These are phyloP conservation scores for Eustoma russellianum DNA, from an alignment of 257 asterid species.

Conservation along the genomic window DNA sequence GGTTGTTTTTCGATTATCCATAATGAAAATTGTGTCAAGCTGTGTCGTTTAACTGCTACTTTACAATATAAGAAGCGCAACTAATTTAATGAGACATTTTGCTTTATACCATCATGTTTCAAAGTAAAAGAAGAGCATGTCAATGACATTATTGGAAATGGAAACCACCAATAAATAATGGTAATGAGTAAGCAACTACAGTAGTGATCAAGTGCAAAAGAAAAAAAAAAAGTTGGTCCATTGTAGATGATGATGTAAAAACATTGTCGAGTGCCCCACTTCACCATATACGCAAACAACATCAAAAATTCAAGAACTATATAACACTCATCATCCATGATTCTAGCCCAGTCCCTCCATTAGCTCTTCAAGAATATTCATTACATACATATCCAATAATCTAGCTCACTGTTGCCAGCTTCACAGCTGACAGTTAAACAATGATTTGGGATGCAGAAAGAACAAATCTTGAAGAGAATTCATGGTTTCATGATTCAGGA, in stretches of 20 bases:
- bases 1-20: too few species aligned
- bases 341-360: conserved; percentile 11
- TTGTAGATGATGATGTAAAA: conserved; percentile 31
- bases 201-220: conserved; percentile 21
- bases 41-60: too few species aligned
- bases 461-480: background rate
- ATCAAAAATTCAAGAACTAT: conserved; percentile 22
- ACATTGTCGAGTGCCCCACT: conserved; percentile 4
- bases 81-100: too few species aligned
- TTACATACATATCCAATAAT: too few species aligned
- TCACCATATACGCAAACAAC: background rate
- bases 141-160: too few species aligned
- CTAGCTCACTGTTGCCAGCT: conserved; percentile 3
- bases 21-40: too few species aligned
- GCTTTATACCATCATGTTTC: too few species aligned
- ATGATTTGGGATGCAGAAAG: conserved; percentile 26
- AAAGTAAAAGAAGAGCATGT: too few species aligned
- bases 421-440: conserved; percentile 7
- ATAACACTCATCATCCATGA: conserved; percentile 17
- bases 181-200: conserved; percentile 15
- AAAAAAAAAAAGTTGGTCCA: conserved; percentile 7
- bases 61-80: too few species aligned
- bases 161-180: conserved; percentile 9
- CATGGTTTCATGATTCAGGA: conserved; percentile 20
- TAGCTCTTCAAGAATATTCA: conserved; percentile 13